Base-by-base conservation (phyloP, 225 moss, liverwort and hornwort species). In the Lunularia cruciata region DNA sequence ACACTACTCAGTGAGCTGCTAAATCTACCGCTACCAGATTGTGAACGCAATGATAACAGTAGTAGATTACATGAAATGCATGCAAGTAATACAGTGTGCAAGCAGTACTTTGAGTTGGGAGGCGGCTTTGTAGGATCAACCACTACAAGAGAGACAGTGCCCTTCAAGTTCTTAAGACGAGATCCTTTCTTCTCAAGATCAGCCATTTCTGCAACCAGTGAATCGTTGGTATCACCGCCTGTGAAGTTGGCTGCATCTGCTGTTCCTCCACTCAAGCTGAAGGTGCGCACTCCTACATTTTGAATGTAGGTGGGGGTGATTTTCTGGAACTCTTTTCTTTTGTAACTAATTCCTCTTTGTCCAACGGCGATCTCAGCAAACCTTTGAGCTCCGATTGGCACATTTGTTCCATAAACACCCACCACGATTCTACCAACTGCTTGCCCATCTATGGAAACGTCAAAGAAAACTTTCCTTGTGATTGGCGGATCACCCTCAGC, bases 271-370 rank as follows among this genome's bases (percentile, higher is more conserved):
- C 88, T 92, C 49, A 90, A 74, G 54, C 90, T 95, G 77, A 95
- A 95, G 16, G 60, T 31, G 40, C 92, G 81, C 13, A 95, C 81
- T 57, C 95, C 95, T 52, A 79, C 86, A 61, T 95, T 95, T 70
- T 92, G 92, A 46, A 92, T 87, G 82, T 87, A 95, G 28, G 82
- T 81, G 47, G 86, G 88, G 45, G 85, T 75, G 5, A 95, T 81
- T 74, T 95, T 95, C 51, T 81, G 76, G 34, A 95, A 95, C 57
- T 95, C 95, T 56, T 95, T 95, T 48, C 88, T 83, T 12, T 83
- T 68, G 57, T 85, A 95, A 10, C 92, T 87, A 8, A 95, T 87
- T 14, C 95, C 95, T 10, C 77, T 78, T 66, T 90, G 81, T 8
- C 95, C 95, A 1, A 51, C 69, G 19, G 81, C 84, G 16, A 95